These are phyloP conservation scores for Parastagonospora avenae DNA, from an alignment of 2,329 filamentous ascomycete species.

Conservation along the genomic window DNA sequence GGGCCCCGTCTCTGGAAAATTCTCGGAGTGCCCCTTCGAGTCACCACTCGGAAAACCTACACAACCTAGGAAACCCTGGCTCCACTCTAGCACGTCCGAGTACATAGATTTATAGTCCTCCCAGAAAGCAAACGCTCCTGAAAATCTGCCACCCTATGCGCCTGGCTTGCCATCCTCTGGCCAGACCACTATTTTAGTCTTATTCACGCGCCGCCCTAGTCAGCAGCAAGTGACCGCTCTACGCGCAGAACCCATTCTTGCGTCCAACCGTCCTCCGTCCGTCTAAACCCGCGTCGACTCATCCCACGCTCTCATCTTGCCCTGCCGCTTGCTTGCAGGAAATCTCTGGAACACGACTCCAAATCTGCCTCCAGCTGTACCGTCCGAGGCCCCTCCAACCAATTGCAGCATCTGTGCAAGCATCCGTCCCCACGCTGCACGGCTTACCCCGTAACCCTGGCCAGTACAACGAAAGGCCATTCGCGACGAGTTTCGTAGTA, in stretches of 20 bases:
- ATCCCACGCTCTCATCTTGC: constrained; percentile 34
- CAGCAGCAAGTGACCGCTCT: constrained; percentile 28
- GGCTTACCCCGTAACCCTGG: constrained; percentile 27
- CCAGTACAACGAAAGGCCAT: constrained; percentile 16
- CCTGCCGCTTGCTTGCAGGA: constrained; percentile 25
- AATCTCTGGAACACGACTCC: constrained; percentile 28
- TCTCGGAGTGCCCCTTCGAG: constrained; percentile 32
- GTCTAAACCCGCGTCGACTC: constrained; percentile 11
- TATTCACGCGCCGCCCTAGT: constrained; percentile 11
- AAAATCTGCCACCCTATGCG: neutral
- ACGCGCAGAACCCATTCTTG: constrained; percentile 29
- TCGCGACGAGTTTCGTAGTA: constrained; percentile 20
- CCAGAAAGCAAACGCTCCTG: constrained; percentile 19
- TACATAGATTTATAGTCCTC: constrained; percentile 28
- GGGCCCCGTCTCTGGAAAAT: constrained; percentile 22
- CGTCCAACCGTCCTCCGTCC: constrained; percentile 20
- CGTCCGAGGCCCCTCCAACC: constrained; percentile 25
- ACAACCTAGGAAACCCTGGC: constrained; percentile 4
- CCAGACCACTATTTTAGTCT: constrained; percentile 1
- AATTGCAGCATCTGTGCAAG: constrained; percentile 29
- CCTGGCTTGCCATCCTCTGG: too few species aligned
- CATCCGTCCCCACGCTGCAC: constrained; percentile 36
- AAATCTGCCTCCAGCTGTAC: constrained; percentile 27
- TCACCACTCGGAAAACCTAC: constrained; percentile 26
- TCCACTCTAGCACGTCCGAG: too few species aligned